Conservation (phyloP, 352 stramenopile genomes). For the Phytophthora sp. region DNA sequence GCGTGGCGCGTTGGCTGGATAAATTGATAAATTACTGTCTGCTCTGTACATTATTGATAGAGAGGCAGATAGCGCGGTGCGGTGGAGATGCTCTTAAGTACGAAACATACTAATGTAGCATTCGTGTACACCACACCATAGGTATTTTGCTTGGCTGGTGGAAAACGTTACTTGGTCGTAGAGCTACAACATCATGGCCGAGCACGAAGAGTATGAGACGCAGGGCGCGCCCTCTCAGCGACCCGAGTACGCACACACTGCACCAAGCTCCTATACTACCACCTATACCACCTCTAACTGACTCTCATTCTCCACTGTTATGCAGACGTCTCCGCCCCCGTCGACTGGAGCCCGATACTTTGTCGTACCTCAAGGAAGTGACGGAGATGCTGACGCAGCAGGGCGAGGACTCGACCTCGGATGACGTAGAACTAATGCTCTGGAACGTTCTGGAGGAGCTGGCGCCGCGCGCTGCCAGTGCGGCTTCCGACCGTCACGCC, state of each 20-base stretch:
- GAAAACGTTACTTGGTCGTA: conserved; percentile 9
- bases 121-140: background rate
- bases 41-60: no score
- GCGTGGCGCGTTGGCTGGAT: no score
- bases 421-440: conserved; percentile 67
- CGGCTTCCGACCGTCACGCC: conserved; percentile 76
- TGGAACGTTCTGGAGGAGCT: conserved; percentile 87
- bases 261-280: no score
- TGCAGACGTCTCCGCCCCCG: conserved; percentile 73
- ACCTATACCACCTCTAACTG: background rate
- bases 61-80: no score
- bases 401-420: conserved; percentile 56
- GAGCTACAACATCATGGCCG: conserved; percentile 22
- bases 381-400: conserved; percentile 71
- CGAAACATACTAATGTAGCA: background rate
- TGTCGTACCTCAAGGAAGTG: conserved; percentile 86
- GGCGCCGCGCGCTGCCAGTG: conserved; percentile 72
- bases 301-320: background rate
- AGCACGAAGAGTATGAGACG: conserved; percentile 22
- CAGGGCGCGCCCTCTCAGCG: conserved; percentile 25
- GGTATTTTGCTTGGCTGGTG: background rate
- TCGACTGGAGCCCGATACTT: conserved; percentile 75
- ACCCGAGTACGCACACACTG: conserved; percentile 32
- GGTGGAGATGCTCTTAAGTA: no score
- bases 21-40: no score